A percentile compares a stretch with the other conserved stretches of the same genome.
These are phyloP conservation scores for Bolboschoenus planiculmis DNA, from an alignment of 176 grass and related monocot genomes.

Conservation along the genomic window DNA sequence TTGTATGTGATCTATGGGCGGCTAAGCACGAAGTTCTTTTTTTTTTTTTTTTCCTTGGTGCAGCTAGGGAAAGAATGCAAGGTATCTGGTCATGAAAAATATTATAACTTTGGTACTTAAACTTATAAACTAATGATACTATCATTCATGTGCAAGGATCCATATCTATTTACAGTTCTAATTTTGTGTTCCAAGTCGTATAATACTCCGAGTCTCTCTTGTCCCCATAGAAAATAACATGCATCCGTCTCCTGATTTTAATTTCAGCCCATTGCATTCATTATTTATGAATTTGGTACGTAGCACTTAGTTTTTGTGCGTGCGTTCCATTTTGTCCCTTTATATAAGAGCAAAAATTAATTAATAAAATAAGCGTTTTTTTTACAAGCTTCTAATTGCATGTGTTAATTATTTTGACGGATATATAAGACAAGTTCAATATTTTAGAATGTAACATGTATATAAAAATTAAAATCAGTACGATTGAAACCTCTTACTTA, in stretches of 20 bases:
- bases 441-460: not conserved
- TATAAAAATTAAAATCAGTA: not conserved
- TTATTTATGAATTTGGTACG: not conserved
- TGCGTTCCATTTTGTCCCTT: not conserved
- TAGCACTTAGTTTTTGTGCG: not conserved
- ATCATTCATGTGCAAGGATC: not conserved
- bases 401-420: not conserved
- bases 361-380: not conserved
- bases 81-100: slow-evolving; percentile 20
- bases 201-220: not conserved
- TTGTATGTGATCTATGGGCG: not conserved
- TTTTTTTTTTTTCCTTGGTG: not conserved
- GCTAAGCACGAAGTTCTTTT: not conserved
- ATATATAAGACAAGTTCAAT: not conserved
- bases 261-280: not conserved
- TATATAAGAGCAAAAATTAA: not conserved
- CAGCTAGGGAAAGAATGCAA: slow-evolving; percentile 9
- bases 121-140: not conserved
- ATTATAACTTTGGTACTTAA: not conserved
- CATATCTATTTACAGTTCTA: not conserved
- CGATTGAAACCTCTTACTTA: no score
- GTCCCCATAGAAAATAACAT: not conserved
- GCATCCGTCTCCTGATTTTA: not conserved
- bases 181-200: not conserved
- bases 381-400: not conserved